Evolutionary conservation across 495 filamentous ascomycete species (phyloP).

Genomic region (Podospora pseudoanserina): DNA sequence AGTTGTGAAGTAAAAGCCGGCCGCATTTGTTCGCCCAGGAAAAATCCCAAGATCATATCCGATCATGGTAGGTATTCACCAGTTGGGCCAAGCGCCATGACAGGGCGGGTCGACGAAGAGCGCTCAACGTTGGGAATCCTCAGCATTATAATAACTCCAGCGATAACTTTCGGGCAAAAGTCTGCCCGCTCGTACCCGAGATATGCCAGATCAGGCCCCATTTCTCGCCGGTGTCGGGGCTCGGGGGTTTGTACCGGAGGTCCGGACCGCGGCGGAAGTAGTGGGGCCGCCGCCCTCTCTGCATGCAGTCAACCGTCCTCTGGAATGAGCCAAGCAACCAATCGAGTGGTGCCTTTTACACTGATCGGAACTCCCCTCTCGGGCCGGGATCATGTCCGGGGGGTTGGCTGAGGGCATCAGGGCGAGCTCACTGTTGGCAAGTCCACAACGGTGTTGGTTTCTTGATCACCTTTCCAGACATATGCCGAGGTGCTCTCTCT

Average conservation of each 20-base stretch:
- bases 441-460: background rate
- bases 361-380: background rate
- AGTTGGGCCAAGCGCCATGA: too few species aligned
- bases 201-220: background rate
- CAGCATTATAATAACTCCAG: background rate
- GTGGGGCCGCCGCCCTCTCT: background rate
- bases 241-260: background rate
- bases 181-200: background rate
- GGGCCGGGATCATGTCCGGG: background rate
- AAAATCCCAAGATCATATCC: too few species aligned
- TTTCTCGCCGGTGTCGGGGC: background rate
- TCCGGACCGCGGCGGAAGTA: constrained; percentile 1
- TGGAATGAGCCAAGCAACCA: background rate
- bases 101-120: too few species aligned
- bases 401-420: background rate
- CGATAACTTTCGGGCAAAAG: background rate
- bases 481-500: background rate
- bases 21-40: too few species aligned
- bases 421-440: background rate
- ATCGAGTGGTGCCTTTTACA: background rate
- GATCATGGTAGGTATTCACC: too few species aligned
- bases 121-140: background rate
- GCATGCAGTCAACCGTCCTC: background rate
- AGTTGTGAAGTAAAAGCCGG: too few species aligned
- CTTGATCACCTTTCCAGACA: background rate